Base-by-base conservation (phyloP, 2,329 filamentous ascomycete species). In the Epichloe typhina region DNA sequence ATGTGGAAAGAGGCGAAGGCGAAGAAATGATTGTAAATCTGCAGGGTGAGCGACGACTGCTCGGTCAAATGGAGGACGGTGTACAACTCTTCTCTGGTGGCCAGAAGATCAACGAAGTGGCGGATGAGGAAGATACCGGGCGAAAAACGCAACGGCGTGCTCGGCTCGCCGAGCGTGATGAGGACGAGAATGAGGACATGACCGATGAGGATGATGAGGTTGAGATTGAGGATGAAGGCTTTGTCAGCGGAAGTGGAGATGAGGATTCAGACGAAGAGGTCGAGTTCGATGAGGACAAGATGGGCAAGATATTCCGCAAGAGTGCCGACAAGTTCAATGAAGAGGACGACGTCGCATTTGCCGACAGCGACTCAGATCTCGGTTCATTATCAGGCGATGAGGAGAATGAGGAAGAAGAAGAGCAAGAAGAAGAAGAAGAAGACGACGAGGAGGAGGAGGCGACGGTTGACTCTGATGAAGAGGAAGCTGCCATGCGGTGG, bases 341-440 rank as follows among this genome's bases (percentile, higher is more conserved):
- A 11, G 79, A 81, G 23, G 86, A 82, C 33, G 88, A 95, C 50
- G 61, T 97, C 52, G 88, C 83, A 1, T 98, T 96, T 70, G 93
- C 93, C 13, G 93, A 98, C 62, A 95, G 88, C 61, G 94, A 98
- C 66, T 98, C 93, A 0, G 94, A 98, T 64, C 75, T 98, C 4
- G 93, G 93, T 6, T 95, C 91, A 3, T 68, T 96, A 55, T 95
- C 88, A 2, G 72, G 72, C 1, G 67, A 26, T 26, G 26, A 66
- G 0, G 70, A 71, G 4, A 69, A 68, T 0, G 71, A 72, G 2
- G 67, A 66, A 0, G 69, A 71, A 3, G 70, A 69, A 0, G 72
- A 69, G 5, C 71, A 70, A 11, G 69, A 72, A 17, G 67, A 70
- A 11, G 69, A 72, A 17, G 67, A 69, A 4, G 71, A 70, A 11